Percentiles rank a stretch among this genome's conserved stretches.
These are phyloP conservation scores for Leccinum pellstonianum DNA, from an alignment of 768 basidiomycete species.

Conservation along the genomic window DNA sequence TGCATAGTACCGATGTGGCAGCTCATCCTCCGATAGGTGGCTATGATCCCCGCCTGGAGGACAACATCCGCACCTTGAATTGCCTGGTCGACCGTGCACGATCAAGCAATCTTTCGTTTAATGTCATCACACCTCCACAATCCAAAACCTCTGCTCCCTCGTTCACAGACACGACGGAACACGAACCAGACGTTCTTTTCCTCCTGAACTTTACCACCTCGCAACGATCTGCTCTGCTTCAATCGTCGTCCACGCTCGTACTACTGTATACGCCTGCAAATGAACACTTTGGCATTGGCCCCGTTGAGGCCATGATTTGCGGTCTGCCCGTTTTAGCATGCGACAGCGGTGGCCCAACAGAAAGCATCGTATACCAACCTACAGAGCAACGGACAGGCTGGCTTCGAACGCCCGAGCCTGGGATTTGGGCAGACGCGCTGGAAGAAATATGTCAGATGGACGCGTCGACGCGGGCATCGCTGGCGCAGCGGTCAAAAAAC, in stretches of 20 bases:
- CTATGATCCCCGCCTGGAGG: conserved; percentile 83
- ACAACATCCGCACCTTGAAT: conserved; percentile 73
- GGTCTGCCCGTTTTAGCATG: conserved; percentile 89
- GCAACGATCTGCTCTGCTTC: conserved; percentile 83
- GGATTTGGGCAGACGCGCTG: conserved; percentile 71
- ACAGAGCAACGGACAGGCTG: conserved; percentile 66
- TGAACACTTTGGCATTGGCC: conserved; percentile 97
- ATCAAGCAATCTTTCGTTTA: conserved; percentile 54
- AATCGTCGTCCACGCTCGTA: conserved; percentile 59
- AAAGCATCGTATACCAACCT: conserved; percentile 62
- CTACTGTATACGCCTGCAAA: conserved; percentile 92
- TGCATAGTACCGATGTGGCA: neutral
- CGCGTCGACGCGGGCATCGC: conserved; percentile 18
- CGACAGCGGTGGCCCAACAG: conserved; percentile 85
- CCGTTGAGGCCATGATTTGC: conserved; percentile 92
- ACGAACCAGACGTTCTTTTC: conserved; percentile 69
- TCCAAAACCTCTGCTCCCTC: conserved; percentile 41
- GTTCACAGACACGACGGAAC: conserved; percentile 35
- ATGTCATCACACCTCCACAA: conserved; percentile 49
- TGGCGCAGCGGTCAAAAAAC: conserved; percentile 55
- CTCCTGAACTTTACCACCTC: conserved; percentile 87
- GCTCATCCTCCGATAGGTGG: conserved; percentile 55
- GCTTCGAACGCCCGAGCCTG: conserved; percentile 60
- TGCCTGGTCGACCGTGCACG: conserved; percentile 60
- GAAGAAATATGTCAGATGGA: conserved; percentile 47